Conservation (phyloP, 2,329 filamentous ascomycete genomes). For the Ophiostoma angusticollis region DNA sequence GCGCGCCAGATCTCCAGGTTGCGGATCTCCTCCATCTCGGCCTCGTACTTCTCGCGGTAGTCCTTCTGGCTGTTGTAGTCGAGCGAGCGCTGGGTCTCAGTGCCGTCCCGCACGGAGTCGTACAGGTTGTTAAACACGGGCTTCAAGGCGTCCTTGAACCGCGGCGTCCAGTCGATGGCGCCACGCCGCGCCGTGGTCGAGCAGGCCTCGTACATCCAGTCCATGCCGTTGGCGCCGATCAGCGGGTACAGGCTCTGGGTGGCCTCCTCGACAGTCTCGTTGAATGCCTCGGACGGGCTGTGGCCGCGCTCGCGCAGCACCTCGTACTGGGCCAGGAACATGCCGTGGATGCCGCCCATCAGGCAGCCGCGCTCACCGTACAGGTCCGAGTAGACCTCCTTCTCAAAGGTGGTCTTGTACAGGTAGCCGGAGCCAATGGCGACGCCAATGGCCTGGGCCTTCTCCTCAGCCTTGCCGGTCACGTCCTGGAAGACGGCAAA, state of each 20-base stretch:
- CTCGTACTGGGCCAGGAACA: slow-evolving; percentile 99
- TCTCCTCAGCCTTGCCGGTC: slow-evolving; percentile 95
- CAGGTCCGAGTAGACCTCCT: slow-evolving; percentile 99
- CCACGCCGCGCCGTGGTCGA: slow-evolving; percentile 96
- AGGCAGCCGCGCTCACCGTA: slow-evolving; percentile 99
- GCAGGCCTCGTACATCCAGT: slow-evolving; percentile 99
- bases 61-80: slow-evolving; percentile 94
- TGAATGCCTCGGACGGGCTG: slow-evolving; percentile 96
- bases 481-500: slow-evolving; percentile 98
- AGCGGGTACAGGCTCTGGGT: slow-evolving; percentile 96
- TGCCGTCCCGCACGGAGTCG: slow-evolving; percentile 79
- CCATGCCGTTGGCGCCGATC: slow-evolving; percentile 96
- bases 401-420: slow-evolving; percentile 99
- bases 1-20: slow-evolving; percentile 98
- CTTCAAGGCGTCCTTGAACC: slow-evolving; percentile 97
- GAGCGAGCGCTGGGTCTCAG: slow-evolving; percentile 90
- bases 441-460: slow-evolving; percentile 90
- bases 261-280: slow-evolving; percentile 99
- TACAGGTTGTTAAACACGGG: slow-evolving; percentile 97
- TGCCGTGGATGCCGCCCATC: slow-evolving; percentile 99
- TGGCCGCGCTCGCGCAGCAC: slow-evolving; percentile 98
- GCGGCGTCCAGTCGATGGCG: slow-evolving; percentile 95
- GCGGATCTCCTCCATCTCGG: slow-evolving; percentile 97
- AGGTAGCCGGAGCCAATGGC: slow-evolving; percentile 97
- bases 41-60: slow-evolving; percentile 95